Conservation (phyloP, 1,139 yeast species). For the Kodamaea arcana region DNA sequence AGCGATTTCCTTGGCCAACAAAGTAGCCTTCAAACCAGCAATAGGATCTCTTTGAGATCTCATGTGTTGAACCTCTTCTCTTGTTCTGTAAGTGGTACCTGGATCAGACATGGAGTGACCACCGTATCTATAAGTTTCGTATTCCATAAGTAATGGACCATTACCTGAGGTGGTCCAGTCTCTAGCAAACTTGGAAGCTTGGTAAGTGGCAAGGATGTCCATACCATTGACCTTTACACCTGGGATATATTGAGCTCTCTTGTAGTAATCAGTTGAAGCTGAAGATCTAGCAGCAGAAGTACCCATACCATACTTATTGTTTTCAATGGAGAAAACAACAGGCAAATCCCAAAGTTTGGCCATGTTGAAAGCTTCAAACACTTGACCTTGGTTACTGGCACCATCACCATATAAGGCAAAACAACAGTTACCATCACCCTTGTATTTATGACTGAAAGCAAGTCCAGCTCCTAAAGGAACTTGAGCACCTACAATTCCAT, state of each 20-base stretch:
- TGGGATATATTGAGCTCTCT: slow-evolving; percentile 99
- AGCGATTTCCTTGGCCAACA: slow-evolving; percentile 79
- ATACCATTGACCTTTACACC: slow-evolving; percentile 98
- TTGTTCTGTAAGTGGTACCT: slow-evolving; percentile 98
- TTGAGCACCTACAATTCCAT: slow-evolving; percentile 99
- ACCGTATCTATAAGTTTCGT: slow-evolving; percentile 98
- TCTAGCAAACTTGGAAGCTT: slow-evolving; percentile 94
- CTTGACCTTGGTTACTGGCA: slow-evolving; percentile 99
- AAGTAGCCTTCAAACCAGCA: slow-evolving; percentile 86
- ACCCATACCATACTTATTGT: slow-evolving; percentile 99
- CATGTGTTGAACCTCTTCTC: slow-evolving; percentile 99
- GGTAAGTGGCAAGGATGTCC: slow-evolving; percentile 94
- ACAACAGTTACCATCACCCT: slow-evolving; percentile 73
- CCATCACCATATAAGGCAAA: slow-evolving; percentile 97
- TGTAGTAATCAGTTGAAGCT: slow-evolving; percentile 93
- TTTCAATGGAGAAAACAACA: slow-evolving; percentile 91
- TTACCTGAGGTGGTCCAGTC: slow-evolving; percentile 93
- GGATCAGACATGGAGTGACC: slow-evolving; percentile 99
- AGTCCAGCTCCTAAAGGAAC: slow-evolving; percentile 97
- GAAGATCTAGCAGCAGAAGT: slow-evolving; percentile 96
- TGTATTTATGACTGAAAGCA: slow-evolving; percentile 95
- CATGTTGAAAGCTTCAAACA: slow-evolving; percentile 96
- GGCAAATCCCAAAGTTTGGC: slow-evolving; percentile 98
- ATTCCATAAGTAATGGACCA: slow-evolving; percentile 94
- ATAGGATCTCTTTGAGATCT: slow-evolving; percentile 97